Evolutionary conservation across 768 basidiomycete genomes (phyloP).

Genomic region (Naganishia friedmannii): DNA sequence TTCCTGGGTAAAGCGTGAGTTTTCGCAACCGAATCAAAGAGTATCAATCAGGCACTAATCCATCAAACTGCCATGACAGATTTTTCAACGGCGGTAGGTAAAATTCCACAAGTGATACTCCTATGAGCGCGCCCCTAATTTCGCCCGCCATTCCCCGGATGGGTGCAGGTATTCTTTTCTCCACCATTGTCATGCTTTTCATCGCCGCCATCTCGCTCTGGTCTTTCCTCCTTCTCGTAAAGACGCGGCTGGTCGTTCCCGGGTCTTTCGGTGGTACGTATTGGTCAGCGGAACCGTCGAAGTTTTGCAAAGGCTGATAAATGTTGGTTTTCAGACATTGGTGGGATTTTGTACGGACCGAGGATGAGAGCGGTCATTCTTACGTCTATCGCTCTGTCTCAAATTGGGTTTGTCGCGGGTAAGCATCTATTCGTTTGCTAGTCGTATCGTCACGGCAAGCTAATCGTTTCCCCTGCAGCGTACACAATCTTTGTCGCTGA

Average conservation of each 20-base stretch:
- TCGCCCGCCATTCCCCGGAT: not conserved
- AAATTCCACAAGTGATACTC: too few relatives aligned
- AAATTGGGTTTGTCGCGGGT: conserved; percentile 51
- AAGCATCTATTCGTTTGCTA: conserved; percentile 14
- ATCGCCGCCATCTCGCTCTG: conserved; percentile 85
- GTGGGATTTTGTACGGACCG: conserved; percentile 82
- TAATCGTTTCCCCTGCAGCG: conserved; percentile 63
- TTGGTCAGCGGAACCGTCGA: too few relatives aligned
- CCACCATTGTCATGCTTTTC: conserved; percentile 67
- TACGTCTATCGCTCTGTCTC: conserved; percentile 79
- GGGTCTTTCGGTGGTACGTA: conserved; percentile 88
- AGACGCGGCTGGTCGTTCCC: conserved; percentile 80
- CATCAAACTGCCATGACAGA: conserved; percentile 52
- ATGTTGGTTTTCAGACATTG: conserved; percentile 66
- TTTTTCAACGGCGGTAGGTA: conserved; percentile 76
- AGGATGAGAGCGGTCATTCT: conserved; percentile 92
- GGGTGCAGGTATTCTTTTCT: conserved; percentile 69
- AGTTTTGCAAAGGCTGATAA: too few relatives aligned
- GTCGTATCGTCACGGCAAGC: not conserved
- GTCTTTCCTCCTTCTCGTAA: conserved; percentile 85
- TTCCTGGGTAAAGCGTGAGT: conserved; percentile 92
- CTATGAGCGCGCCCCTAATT: too few relatives aligned
- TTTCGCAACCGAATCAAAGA: conserved; percentile 8
- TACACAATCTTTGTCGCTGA: conserved; percentile 96
- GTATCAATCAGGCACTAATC: not conserved